Evolutionary conservation across 179 eudicot species (phyloP).

Genomic region (Spergularia azorica): DNA sequence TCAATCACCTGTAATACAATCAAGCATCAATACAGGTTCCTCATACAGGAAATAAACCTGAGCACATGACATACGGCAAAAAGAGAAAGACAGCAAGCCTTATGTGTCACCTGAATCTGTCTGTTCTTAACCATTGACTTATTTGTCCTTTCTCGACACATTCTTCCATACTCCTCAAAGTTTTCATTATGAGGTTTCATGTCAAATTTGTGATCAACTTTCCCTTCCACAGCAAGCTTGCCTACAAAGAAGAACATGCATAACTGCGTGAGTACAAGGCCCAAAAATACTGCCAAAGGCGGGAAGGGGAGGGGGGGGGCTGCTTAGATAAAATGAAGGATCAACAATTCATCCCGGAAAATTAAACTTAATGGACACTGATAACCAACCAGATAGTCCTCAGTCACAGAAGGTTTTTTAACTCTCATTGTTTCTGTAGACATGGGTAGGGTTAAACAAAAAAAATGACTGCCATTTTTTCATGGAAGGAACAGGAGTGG

Average conservation of each 20-base stretch:
- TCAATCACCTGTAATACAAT: slow-evolving; percentile 63
- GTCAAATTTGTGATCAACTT: slow-evolving; percentile 91
- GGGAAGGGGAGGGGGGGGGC: no score
- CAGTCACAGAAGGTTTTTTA: no score
- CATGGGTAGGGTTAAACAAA: no score
- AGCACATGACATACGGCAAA: not conserved
- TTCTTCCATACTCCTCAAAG: slow-evolving; percentile 82
- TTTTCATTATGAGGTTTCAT: slow-evolving; percentile 87
- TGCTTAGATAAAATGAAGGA: no score
- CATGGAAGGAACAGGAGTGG: no score
- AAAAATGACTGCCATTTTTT: no score
- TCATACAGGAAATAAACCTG: not conserved
- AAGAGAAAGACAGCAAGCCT: not conserved
- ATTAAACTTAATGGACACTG: no score
- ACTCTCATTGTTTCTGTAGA: no score
- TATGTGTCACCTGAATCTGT: slow-evolving; percentile 64
- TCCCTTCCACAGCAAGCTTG: slow-evolving; percentile 78
- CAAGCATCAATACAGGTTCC: not conserved
- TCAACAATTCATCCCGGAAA: no score
- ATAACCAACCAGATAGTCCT: no score
- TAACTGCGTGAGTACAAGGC: no score
- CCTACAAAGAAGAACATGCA: slow-evolving; percentile 38
- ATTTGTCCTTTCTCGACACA: slow-evolving; percentile 95
- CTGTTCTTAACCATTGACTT: slow-evolving; percentile 90
- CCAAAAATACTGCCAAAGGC: no score